Base-by-base conservation (phyloP, 1,284 basidiomycete genomes). In the Melampsora americana region DNA sequence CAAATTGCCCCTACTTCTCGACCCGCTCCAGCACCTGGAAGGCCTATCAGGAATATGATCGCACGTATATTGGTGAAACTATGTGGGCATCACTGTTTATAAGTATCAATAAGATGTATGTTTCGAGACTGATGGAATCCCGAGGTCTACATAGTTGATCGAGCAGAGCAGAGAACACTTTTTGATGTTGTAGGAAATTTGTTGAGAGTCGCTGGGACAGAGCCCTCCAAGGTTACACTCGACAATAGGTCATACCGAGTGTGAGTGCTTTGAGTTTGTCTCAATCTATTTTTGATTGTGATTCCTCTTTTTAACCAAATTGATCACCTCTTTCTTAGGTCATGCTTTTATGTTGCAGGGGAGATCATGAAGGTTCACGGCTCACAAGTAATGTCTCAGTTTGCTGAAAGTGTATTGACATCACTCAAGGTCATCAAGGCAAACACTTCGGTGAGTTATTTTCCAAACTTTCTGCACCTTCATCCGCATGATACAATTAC, bases 301-400 rank as follows among this genome's bases (percentile, higher is more conserved):
- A 65, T 28, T 18, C 16, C 60, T 11, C 6, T 62, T 16, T 14
- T 66, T 56, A 11, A 23, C 28, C 64, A 42, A 53, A 56, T 7
- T 65, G 20, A 16, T 53, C 50, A 28, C 23, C 9, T 26, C 79
- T 35, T 67, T 23, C 42, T 18, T 39, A 75, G 73, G 44, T 64
- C 73, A 11, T 59, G 66, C n/a, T 75, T 75, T 60, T 61, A 68
- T 42, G 73, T 75, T 20, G 35, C 61, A 6, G 65, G 66, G 20
- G 53, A 75, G 20, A 50, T 75, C 46, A 75, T 75, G 50, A 42
- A 68, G 42, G 66, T 60, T 18, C 73, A 75, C 60, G 73, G 73
- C 42, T 68, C 66, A 12, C 65, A 96, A 90, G 90, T 94, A 82
- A 97, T 96, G 94, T 95, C 93, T 0, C 90, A 93, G 80, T 91